Percentiles rank a stretch among this genome's conserved stretches.
Conservation (phyloP, 345 rosid genomes). For the Populus deltoides region DNA sequence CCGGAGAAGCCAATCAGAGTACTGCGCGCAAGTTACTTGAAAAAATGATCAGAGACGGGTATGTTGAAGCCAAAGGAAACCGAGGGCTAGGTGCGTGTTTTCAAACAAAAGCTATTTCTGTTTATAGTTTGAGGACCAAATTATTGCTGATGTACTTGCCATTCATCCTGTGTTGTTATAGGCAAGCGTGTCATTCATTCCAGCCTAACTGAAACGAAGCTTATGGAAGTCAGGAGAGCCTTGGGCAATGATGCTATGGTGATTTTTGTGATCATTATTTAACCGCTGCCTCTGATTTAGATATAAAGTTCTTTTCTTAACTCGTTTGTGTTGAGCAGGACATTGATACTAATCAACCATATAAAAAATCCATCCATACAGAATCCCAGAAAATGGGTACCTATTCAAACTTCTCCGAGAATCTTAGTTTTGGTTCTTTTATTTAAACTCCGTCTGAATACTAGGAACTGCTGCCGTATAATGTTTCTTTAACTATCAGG, state of each 20-base stretch:
- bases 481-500: slow-evolving; percentile 29
- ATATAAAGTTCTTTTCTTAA: neutral
- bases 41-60: slow-evolving; percentile 76
- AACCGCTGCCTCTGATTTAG: neutral
- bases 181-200: slow-evolving; percentile 91
- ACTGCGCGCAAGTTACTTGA: slow-evolving; percentile 63
- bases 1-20: slow-evolving; percentile 65
- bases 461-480: neutral
- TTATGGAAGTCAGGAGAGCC: slow-evolving; percentile 68
- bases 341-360: slow-evolving; percentile 39
- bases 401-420: neutral
- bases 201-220: slow-evolving; percentile 57
- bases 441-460: neutral
- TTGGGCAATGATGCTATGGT: slow-evolving; percentile 60
- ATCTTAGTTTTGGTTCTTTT: neutral
- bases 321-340: slow-evolving; percentile 45
- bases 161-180: slow-evolving; percentile 21
- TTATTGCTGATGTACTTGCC: slow-evolving; percentile 4
- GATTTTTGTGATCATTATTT: slow-evolving; percentile 4
- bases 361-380: slow-evolving; percentile 19
- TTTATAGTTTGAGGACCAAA: neutral
- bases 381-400: slow-evolving; percentile 36
- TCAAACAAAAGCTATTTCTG: slow-evolving; percentile 8
- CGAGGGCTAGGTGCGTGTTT: slow-evolving; percentile 68
- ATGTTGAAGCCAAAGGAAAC: slow-evolving; percentile 66